A percentile compares a stretch with the other conserved stretches of the same genome.
Conservation (phyloP, 108 stramenopile genomes). For the Cyclotella kingstonii region DNA sequence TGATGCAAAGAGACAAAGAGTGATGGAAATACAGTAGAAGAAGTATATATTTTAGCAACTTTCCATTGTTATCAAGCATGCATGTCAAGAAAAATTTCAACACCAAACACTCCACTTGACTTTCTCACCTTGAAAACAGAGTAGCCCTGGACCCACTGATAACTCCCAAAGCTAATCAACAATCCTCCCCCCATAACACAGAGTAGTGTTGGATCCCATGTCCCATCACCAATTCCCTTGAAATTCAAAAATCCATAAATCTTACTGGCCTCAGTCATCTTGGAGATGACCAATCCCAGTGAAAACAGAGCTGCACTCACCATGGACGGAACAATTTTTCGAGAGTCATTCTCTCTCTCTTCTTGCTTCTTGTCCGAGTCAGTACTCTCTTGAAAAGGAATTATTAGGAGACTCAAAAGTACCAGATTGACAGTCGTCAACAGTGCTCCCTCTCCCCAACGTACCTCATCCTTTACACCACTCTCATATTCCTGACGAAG, state of each 20-base stretch:
- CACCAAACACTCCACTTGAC: not conserved
- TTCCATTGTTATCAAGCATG: too few species aligned
- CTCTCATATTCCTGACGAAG: conserved; percentile 12
- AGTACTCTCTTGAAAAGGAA: too few species aligned
- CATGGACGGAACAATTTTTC: conserved; percentile 35
- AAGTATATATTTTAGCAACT: too few species aligned
- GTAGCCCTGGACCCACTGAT: conserved; percentile 60
- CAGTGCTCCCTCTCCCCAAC: not conserved
- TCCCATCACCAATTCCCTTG: conserved; percentile 43
- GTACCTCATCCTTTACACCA: conserved; percentile 13
- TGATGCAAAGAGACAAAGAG: too few species aligned
- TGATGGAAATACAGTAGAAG: too few species aligned
- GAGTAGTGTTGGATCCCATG: conserved; percentile 81
- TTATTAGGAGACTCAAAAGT: too few species aligned
- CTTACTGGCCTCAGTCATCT: conserved; percentile 67
- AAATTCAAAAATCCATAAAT: conserved; percentile 70
- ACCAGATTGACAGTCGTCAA: too few species aligned
- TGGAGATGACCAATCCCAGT: conserved; percentile 59
- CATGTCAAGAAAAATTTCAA: too few species aligned
- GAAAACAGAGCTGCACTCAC: conserved; percentile 23
- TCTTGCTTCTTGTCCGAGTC: conserved; percentile 16
- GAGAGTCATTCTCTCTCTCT: conserved; percentile 24
- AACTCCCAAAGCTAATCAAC: conserved; percentile 52
- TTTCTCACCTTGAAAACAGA: conserved; percentile 31
- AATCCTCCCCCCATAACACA: conserved; percentile 79